Conservation (phyloP, 202 grass and related monocot genomes). For the Carex arenaria region DNA sequence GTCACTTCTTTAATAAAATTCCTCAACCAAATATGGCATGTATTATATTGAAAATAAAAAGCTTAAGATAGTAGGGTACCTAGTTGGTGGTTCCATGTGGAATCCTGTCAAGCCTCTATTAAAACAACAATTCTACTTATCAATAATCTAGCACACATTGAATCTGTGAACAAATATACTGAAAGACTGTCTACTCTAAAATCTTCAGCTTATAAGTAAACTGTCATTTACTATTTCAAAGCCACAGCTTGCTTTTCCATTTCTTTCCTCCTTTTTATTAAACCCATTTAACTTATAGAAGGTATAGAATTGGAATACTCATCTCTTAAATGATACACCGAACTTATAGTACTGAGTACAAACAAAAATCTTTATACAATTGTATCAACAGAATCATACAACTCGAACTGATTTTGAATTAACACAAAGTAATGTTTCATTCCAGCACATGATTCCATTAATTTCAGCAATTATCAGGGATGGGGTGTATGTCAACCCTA, state of each 20-base stretch:
- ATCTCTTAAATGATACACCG: background rate
- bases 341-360: background rate
- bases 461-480: background rate
- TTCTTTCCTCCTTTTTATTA: background rate
- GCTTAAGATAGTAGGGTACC: background rate
- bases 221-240: background rate
- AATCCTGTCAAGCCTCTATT: background rate
- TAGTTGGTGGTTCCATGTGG: background rate
- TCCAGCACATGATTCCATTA: background rate
- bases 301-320: background rate
- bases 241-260: background rate
- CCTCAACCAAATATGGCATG: background rate
- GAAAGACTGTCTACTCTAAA: background rate
- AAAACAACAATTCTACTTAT: background rate
- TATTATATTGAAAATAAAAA: background rate
- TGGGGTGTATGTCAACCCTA: background rate
- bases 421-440: background rate
- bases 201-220: background rate
- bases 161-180: background rate
- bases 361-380: background rate
- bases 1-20: background rate
- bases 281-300: background rate
- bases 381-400: background rate
- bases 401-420: background rate
- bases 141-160: background rate